Percentiles rank a stretch among this genome's conserved stretches.
Conservation (phyloP, 2,329 filamentous ascomycete species). For the Neonectria neomacrospora region DNA sequence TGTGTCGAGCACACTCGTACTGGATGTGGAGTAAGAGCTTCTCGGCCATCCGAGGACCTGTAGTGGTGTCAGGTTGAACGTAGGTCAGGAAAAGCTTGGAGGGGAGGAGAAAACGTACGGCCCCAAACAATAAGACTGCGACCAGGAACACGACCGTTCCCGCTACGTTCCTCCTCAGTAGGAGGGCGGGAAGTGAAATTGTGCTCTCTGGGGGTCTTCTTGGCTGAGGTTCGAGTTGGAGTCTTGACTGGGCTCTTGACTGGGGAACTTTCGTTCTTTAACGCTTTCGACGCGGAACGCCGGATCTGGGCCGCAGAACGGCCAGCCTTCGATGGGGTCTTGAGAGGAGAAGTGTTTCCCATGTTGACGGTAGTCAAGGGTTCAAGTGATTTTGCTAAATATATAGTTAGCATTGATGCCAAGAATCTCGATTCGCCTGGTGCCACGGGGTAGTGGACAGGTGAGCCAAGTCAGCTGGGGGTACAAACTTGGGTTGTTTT, state of each 20-base stretch:
- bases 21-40: conserved; percentile 56
- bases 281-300: conserved; percentile 23
- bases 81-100: neutral
- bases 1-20: conserved; percentile 52
- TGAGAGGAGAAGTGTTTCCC: conserved; percentile 26
- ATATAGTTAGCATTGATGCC: neutral
- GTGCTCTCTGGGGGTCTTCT: conserved; percentile 28
- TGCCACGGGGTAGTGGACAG: neutral
- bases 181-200: conserved; percentile 42
- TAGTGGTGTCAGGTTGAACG: conserved; percentile 10
- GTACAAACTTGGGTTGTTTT: conserved; percentile 5
- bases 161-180: conserved; percentile 39
- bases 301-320: conserved; percentile 28
- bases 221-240: neutral
- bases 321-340: conserved; percentile 34
- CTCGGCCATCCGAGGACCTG: conserved; percentile 59
- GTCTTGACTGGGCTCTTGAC: neutral
- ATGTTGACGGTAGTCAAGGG: conserved; percentile 7
- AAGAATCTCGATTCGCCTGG: neutral
- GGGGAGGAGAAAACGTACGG: conserved; percentile 48
- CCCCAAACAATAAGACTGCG: conserved; percentile 56
- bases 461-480: neutral
- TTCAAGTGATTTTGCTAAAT: neutral
- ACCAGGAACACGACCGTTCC: conserved; percentile 48
- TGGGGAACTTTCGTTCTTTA: conserved; percentile 17